Base-by-base conservation (phyloP, 2,329 filamentous ascomycete species). In the Colletotrichum eleusines region DNA sequence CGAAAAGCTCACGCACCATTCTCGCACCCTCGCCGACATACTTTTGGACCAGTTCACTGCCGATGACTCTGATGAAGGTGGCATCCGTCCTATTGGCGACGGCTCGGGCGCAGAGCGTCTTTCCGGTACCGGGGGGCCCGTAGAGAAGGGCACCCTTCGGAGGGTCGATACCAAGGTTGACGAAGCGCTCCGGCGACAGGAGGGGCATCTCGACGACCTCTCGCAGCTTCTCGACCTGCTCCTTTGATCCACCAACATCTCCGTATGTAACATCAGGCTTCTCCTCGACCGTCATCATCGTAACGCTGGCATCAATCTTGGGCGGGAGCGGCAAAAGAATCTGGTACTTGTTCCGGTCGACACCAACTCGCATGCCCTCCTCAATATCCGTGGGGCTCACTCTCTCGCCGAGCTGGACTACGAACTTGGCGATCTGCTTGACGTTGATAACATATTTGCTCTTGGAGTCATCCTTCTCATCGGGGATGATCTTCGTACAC, bases 401-500 rank as follows among this genome's bases (percentile, higher is more conserved):
- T 74, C 96, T 92, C 80, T 99, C 96, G 76, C 96, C 96, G 63
- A 99, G 90, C 83, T 98, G 96, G 75, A 99, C 96, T 61, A 99
- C 96, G 78, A 99, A 99, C 85, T 99, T 99, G 78, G 96, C 96
- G 78, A 99, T 99, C 83, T 99, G 96, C 87, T 99, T 99, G 76
- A 99, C 95, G 84, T 99, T 99, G 88, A 99, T 99, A 78, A 99
- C 95, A 86, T 99, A 99, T 90, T 98, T 99, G 90, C 93, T 97
- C 89, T 99, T 99, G 74, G 97, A 93, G 72, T 94, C 87, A 80
- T 98, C 95, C 83, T 96, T 95, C 81, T 97, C 95, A 79, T 98
- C 95, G 72, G 94, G 91, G 76, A 99, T 99, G 81, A 99, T 99
- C 88, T 99, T 99, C 71, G 96, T 99, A 88, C 96, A 99, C 79